These are phyloP conservation scores for Colletotrichum sp. DNA, from an alignment of 2,329 filamentous ascomycete species.

Conservation along the genomic window DNA sequence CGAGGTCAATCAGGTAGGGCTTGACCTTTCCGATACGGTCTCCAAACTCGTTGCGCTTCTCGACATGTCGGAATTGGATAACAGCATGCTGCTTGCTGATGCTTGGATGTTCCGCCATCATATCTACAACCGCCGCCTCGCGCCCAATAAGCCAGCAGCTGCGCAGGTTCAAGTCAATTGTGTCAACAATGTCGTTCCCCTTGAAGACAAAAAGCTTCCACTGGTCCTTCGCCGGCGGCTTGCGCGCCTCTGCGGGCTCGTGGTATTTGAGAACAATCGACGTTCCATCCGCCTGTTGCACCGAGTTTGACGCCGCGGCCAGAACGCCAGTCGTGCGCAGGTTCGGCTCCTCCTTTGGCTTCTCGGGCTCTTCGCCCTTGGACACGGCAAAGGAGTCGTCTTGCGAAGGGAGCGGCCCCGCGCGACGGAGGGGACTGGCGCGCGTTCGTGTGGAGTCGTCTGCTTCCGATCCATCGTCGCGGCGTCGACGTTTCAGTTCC, in stretches of 20 bases:
- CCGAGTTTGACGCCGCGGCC: constrained; percentile 84
- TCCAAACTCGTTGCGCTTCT: constrained; percentile 85
- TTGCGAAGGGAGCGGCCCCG: constrained; percentile 65
- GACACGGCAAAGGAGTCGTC: constrained; percentile 63
- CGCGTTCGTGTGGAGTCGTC: constrained; percentile 34
- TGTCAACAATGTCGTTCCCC: constrained; percentile 78
- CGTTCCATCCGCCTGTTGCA: constrained; percentile 74
- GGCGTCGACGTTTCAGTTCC: constrained; percentile 2
- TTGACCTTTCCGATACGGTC: constrained; percentile 80
- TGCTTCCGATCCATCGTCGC: constrained; percentile 23
- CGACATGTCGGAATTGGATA: constrained; percentile 87
- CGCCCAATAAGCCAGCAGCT: constrained; percentile 93
- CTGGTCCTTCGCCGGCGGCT: constrained; percentile 76
- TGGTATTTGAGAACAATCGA: constrained; percentile 91
- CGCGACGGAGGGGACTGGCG: constrained; percentile 28
- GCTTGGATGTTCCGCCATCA: constrained; percentile 87
- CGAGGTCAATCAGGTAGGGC: constrained; percentile 92
- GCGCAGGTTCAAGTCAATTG: constrained; percentile 74
- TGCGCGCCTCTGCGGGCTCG: constrained; percentile 91
- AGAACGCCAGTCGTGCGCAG: constrained; percentile 81
- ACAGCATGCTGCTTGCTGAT: constrained; percentile 96
- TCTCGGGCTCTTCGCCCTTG: constrained; percentile 52
- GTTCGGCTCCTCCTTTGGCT: constrained; percentile 87
- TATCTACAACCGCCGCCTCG: constrained; percentile 80
- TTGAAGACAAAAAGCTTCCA: constrained; percentile 98